Evolutionary conservation across 345 rosid genomes (phyloP).

Genomic region (Draba incana): DNA sequence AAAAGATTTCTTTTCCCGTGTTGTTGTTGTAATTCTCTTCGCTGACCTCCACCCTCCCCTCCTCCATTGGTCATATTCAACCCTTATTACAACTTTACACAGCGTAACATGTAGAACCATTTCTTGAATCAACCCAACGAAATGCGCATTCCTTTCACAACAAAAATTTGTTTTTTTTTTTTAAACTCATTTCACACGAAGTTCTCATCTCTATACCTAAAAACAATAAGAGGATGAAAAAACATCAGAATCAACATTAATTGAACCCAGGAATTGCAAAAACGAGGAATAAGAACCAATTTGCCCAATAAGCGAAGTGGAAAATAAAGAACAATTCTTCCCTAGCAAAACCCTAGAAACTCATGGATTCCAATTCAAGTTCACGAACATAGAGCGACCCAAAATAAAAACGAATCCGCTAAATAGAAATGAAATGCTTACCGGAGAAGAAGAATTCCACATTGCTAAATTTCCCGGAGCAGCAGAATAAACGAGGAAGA

Average conservation of each 20-base stretch:
- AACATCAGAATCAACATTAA: constrained; percentile 14
- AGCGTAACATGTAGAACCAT: constrained; percentile 42
- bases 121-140: constrained; percentile 37
- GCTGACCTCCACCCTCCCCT: constrained; percentile 65
- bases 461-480: background rate
- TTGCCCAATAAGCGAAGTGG: background rate
- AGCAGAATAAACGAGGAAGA: constrained; percentile 16
- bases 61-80: constrained; percentile 97
- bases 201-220: constrained; percentile 25
- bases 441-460: constrained; percentile 41
- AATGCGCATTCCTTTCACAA: constrained; percentile 34
- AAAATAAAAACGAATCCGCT: constrained; percentile 24
- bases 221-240: background rate
- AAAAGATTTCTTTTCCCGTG: constrained; percentile 40
- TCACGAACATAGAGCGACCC: background rate
- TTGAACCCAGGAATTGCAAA: background rate
- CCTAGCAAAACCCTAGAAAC: constrained; percentile 41
- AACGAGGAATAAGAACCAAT: background rate
- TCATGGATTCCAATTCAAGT: constrained; percentile 7
- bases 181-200: background rate
- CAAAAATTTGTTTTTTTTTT: background rate
- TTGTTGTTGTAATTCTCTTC: constrained; percentile 41
- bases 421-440: constrained; percentile 14
- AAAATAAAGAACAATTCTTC: constrained; percentile 4
- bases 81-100: constrained; percentile 64